phyloP scores from a whole-genome alignment of 176 grass and related monocot genomes.

The Carex littledalei region DNA sequence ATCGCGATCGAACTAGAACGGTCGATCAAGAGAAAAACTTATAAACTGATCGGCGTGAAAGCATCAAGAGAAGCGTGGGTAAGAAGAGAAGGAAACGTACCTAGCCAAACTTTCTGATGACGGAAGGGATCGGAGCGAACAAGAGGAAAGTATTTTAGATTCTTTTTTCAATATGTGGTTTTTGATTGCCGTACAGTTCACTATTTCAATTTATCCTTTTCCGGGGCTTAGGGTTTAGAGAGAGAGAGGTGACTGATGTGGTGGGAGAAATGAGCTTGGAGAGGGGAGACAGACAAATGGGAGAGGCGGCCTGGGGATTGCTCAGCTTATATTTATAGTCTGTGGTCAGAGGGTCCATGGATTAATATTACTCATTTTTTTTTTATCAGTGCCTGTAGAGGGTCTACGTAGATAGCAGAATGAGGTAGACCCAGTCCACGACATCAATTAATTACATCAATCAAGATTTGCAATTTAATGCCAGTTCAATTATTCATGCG shows the following conservation, averaged over 20 bases:
- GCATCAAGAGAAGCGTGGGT: not conserved
- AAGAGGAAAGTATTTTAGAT: not conserved
- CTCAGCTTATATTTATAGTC: slow-evolving; percentile 29
- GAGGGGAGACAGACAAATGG: not conserved
- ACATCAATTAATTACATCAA: not conserved
- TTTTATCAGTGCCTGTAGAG: not conserved
- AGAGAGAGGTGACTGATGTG: not conserved
- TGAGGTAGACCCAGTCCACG: not conserved
- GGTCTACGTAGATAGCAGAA: not conserved
- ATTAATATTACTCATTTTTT: not conserved
- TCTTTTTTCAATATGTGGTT: not conserved
- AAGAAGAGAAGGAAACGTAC: slow-evolving; percentile 10
- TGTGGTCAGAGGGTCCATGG: slow-evolving; percentile 8
- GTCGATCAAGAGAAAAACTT: not conserved
- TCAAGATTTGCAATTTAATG: not conserved
- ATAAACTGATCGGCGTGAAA: slow-evolving; percentile 14
- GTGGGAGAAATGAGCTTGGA: slow-evolving; percentile 7
- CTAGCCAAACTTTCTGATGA: not conserved
- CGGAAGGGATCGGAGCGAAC: slow-evolving; percentile 15
- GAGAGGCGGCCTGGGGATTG: not conserved
- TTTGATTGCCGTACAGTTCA: not conserved
- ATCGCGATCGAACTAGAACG: not conserved
- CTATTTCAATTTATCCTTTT: not conserved
- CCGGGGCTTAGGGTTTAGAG: slow-evolving; percentile 15
- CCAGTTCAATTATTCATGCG: not conserved